Evolutionary conservation across 129 eudicot species (phyloP).

Genomic region (Oenanthe sinensis): DNA sequence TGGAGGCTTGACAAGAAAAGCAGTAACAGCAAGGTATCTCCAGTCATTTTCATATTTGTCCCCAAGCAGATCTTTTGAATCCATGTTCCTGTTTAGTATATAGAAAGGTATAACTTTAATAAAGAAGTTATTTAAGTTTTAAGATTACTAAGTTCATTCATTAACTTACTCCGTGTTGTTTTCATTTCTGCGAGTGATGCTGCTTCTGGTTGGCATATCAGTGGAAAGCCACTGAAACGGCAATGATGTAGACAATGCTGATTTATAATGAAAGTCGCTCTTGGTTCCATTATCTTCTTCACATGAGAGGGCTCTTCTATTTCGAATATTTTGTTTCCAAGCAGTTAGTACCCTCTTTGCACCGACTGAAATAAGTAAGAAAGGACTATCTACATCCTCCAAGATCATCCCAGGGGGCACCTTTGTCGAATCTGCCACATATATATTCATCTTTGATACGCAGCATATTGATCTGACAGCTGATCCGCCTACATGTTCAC

Average conservation of each 20-base stretch:
- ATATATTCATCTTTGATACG: conserved; percentile 52
- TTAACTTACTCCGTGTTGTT: conserved; percentile 18
- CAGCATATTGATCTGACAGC: conserved; percentile 83
- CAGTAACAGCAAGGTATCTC: conserved; percentile 91
- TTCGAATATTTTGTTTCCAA: conserved; percentile 53
- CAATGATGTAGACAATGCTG: conserved; percentile 28
- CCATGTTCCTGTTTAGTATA: conserved; percentile 16
- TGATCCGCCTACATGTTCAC: conserved; percentile 99
- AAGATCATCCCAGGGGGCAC: conserved; percentile 13
- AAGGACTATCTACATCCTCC: conserved; percentile 44
- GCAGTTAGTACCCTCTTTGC: conserved; percentile 92
- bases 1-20: conserved; percentile 69
- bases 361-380: conserved; percentile 80
- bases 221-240: conserved; percentile 93
- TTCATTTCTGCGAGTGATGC: conserved; percentile 27
- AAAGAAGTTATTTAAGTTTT: conserved; percentile 6
- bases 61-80: conserved; percentile 19
- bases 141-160: conserved; percentile 18
- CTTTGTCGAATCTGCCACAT: conserved; percentile 28
- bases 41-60: conserved; percentile 79
- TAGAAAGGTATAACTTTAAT: conserved; percentile 15
- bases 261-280: conserved; percentile 16
- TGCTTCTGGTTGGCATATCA: conserved; percentile 64
- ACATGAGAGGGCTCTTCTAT: conserved; percentile 8
- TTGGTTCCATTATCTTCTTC: conserved; percentile 7